A percentile compares a stretch with the other conserved stretches of the same genome.
These are phyloP conservation scores for Barnettozyma wickerhamii DNA, from an alignment of 805 yeast species.

Conservation along the genomic window DNA sequence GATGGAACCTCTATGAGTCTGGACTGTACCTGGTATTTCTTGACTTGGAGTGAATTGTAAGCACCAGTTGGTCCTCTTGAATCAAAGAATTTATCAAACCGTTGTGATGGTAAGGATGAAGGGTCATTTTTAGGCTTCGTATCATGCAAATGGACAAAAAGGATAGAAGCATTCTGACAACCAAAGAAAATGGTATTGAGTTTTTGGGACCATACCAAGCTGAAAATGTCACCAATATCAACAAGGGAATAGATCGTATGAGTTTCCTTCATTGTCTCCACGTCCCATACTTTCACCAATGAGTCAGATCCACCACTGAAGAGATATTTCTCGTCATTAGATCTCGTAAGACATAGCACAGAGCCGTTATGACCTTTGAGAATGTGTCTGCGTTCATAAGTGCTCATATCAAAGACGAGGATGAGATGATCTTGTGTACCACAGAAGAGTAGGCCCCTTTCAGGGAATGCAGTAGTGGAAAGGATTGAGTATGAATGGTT, in stretches of 20 bases:
- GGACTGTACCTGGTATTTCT: constrained; percentile 9
- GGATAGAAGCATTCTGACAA: constrained; percentile 85
- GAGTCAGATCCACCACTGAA: constrained; percentile 92
- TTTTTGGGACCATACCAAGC: constrained; percentile 63
- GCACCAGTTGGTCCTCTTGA: constrained; percentile 81
- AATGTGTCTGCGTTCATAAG: constrained; percentile 51
- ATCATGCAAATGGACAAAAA: constrained; percentile 52
- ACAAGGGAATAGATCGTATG: constrained; percentile 78
- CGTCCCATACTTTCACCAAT: constrained; percentile 79
- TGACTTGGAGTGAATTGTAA: constrained; percentile 13
- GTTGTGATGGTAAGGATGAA: constrained; percentile 50
- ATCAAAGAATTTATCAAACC: constrained; percentile 85
- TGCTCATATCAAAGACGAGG: constrained; percentile 60
- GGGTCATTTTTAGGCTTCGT: constrained; percentile 27
- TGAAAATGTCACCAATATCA: constrained; percentile 93
- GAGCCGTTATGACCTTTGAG: constrained; percentile 66
- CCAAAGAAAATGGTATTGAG: constrained; percentile 72
- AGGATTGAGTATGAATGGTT: constrained; percentile 65
- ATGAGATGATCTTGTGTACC: constrained; percentile 89
- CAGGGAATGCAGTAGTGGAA: constrained; percentile 61
- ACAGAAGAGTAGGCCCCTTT: constrained; percentile 60
- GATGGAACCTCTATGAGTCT: constrained; percentile 63
- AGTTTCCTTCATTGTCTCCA: constrained; percentile 42
- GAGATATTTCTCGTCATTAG: constrained; percentile 49
- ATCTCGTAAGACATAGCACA: constrained; percentile 64